phyloP scores from a whole-genome alignment of 2,329 filamentous ascomycete species.

The Apiospora hydei region DNA sequence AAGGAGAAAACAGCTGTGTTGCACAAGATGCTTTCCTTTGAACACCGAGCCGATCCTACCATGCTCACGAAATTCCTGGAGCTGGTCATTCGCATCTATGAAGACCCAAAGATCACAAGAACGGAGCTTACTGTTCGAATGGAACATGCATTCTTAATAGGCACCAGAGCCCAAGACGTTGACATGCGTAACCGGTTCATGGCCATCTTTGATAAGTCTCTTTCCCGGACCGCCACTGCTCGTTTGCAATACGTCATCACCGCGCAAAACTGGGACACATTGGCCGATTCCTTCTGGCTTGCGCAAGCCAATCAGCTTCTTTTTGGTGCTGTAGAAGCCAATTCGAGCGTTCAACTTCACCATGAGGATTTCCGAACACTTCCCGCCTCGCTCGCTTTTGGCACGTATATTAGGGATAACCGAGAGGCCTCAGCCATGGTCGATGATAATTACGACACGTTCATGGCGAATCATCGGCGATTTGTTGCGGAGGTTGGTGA shows the following conservation, averaged over 20 bases:
- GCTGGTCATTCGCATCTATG: slow-evolving; percentile 96
- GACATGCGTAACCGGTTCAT: slow-evolving; percentile 98
- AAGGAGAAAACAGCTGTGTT: slow-evolving; percentile 99
- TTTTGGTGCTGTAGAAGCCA: slow-evolving; percentile 88
- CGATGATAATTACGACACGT: slow-evolving; percentile 81
- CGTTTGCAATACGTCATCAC: slow-evolving; percentile 88
- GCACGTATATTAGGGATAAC: slow-evolving; percentile 74
- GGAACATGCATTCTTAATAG: slow-evolving; percentile 97
- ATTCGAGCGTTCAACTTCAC: slow-evolving; percentile 78
- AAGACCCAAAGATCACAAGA: slow-evolving; percentile 92
- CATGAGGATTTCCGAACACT: slow-evolving; percentile 83
- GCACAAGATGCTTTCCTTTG: slow-evolving; percentile 98
- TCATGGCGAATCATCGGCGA: slow-evolving; percentile 80
- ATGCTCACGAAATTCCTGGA: slow-evolving; percentile 94
- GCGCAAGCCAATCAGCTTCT: slow-evolving; percentile 93
- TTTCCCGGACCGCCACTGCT: slow-evolving; percentile 90
- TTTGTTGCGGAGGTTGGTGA: slow-evolving; percentile 86
- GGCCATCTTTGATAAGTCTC: slow-evolving; percentile 91
- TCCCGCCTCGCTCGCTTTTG: slow-evolving; percentile 76
- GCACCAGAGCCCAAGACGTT: slow-evolving; percentile 89
- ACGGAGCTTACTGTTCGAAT: slow-evolving; percentile 96
- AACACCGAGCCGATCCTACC: slow-evolving; percentile 81
- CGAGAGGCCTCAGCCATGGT: slow-evolving; percentile 72
- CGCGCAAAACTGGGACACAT: slow-evolving; percentile 95
- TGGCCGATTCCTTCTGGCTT: slow-evolving; percentile 96